These are phyloP conservation scores for Moricandia moricandioides DNA, from an alignment of 345 rosid species.

Conservation along the genomic window DNA sequence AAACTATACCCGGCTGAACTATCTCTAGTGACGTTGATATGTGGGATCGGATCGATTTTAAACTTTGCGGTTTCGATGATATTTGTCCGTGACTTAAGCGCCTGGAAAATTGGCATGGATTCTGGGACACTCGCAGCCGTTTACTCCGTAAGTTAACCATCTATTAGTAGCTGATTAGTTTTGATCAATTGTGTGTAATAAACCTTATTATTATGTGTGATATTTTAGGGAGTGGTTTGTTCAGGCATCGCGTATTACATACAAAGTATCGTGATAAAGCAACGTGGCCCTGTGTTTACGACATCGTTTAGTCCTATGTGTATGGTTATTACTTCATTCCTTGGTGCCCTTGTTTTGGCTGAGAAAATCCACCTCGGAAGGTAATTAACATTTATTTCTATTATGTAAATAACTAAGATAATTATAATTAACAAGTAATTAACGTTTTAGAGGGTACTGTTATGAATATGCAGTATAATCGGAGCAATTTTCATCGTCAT, in stretches of 20 bases:
- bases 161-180: background rate
- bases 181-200: background rate
- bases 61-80: slow-evolving; percentile 54
- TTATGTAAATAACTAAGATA: background rate
- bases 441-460: background rate
- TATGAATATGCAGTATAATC: background rate
- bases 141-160: slow-evolving; percentile 52
- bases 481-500: background rate
- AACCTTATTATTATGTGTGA: background rate
- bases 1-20: slow-evolving; percentile 81
- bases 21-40: slow-evolving; percentile 67
- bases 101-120: slow-evolving; percentile 73
- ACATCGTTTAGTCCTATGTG: slow-evolving; percentile 82
- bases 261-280: slow-evolving; percentile 64
- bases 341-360: slow-evolving; percentile 60
- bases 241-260: slow-evolving; percentile 81
- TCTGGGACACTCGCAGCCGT: slow-evolving; percentile 69
- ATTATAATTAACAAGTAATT: background rate
- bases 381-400: background rate
- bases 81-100: slow-evolving; percentile 64
- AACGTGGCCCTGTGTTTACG: slow-evolving; percentile 77
- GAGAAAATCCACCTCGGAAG: slow-evolving; percentile 43
- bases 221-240: slow-evolving; percentile 72
- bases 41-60: slow-evolving; percentile 64
- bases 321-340: slow-evolving; percentile 74